A percentile compares a stretch with the other conserved stretches of the same genome.
Conservation (phyloP, 108 stramenopile species). For the Nannochloropsis gaditana region DNA sequence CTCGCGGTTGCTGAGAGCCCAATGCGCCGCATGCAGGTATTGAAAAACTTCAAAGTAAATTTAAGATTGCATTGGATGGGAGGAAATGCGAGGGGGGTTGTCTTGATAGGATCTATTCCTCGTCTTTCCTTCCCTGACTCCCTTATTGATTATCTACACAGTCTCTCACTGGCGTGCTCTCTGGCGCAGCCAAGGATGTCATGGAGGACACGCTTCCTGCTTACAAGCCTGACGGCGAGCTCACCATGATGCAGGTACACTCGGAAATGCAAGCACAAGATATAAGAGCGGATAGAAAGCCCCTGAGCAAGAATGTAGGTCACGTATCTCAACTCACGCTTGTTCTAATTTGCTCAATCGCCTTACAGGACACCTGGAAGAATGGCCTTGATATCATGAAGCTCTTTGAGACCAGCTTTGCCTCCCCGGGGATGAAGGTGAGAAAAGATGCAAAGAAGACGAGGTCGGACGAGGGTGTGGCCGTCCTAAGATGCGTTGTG, state of each 20-base stretch:
- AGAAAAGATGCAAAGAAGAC: neutral
- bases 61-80: neutral
- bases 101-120: neutral
- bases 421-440: neutral
- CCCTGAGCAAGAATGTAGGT: neutral
- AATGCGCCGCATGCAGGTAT: constrained; percentile 7
- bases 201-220: constrained; percentile 12
- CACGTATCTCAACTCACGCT: neutral
- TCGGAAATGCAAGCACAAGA: neutral
- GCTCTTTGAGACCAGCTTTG: neutral
- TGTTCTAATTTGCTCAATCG: neutral
- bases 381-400: neutral
- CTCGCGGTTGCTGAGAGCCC: neutral
- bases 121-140: neutral
- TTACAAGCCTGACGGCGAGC: neutral
- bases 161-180: neutral
- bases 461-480: neutral
- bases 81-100: neutral
- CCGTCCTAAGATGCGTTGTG: neutral
- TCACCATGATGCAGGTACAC: neutral
- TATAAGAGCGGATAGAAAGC: neutral
- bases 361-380: neutral
- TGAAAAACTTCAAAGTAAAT: neutral
- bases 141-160: neutral
- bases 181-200: neutral